These are phyloP conservation scores for Ilex aquifolium DNA, from an alignment of 257 asterid species.

Conservation along the genomic window DNA sequence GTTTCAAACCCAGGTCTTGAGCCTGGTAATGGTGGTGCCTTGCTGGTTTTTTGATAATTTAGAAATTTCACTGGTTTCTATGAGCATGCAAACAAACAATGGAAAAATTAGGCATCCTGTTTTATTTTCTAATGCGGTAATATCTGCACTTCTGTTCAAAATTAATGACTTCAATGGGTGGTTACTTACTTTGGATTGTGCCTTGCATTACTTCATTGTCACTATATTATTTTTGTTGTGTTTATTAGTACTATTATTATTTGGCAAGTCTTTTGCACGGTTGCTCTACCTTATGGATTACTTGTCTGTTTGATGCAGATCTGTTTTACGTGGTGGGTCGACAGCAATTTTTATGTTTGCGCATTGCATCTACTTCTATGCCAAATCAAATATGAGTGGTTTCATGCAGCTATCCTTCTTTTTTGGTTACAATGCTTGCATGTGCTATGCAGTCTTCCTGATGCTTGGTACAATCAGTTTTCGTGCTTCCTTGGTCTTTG, in stretches of 20 bases:
- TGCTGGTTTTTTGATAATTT: too few species aligned
- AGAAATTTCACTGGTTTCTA: too few species aligned
- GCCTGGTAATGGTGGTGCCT: too few species aligned
- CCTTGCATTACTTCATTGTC: background rate
- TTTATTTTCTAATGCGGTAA: too few species aligned
- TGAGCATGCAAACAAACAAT: too few species aligned
- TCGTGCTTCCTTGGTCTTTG: conserved; percentile 51
- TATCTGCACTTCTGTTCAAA: too few species aligned
- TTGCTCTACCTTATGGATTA: background rate
- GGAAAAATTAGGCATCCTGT: too few species aligned
- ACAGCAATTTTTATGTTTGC: conserved; percentile 61
- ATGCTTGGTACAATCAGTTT: conserved; percentile 69
- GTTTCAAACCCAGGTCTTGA: too few species aligned
- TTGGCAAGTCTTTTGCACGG: background rate
- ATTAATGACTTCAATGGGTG: too few species aligned
- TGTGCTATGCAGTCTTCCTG: conserved; percentile 74
- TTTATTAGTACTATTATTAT: background rate
- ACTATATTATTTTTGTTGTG: background rate
- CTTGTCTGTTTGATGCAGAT: conserved; percentile 41
- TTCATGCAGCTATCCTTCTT: conserved; percentile 51
- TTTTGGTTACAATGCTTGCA: conserved; percentile 61
- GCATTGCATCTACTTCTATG: conserved; percentile 52
- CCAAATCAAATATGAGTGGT: conserved; percentile 66
- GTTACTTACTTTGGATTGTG: too few species aligned
- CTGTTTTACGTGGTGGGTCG: conserved; percentile 75